phyloP scores from a whole-genome alignment of 257 asterid genomes.

The Gynochthodes officinalis region DNA sequence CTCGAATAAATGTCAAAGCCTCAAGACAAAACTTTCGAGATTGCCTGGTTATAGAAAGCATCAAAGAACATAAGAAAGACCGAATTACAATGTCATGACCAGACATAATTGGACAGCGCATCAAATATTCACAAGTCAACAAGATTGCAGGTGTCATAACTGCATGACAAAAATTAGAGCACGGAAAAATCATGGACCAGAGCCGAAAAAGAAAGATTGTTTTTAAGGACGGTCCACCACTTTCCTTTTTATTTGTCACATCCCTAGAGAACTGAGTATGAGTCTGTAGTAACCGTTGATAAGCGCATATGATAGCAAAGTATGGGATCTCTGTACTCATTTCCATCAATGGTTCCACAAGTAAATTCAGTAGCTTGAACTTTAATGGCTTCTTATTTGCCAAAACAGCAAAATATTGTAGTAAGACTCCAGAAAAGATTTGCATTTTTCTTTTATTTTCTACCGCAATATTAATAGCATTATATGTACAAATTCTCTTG shows the following conservation, averaged over 20 bases:
- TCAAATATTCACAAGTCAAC: conserved; percentile 83
- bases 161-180: conserved; percentile 91
- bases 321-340: conserved; percentile 91
- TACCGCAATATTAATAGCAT: conserved; percentile 76
- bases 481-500: conserved; percentile 70
- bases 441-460: conserved; percentile 93
- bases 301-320: conserved; percentile 97
- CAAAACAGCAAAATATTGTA: conserved; percentile 91
- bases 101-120: conserved; percentile 65
- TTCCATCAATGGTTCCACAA: conserved; percentile 87
- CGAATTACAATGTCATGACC: conserved; percentile 78
- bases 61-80: conserved; percentile 88
- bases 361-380: conserved; percentile 62
- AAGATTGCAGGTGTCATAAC: conserved; percentile 85
- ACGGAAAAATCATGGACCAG: conserved; percentile 94
- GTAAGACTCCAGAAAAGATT: conserved; percentile 76
- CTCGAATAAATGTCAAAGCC: conserved; percentile 67
- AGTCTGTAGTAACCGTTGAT: conserved; percentile 62
- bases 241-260: conserved; percentile 65
- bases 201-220: conserved; percentile 74
- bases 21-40: conserved; percentile 78
- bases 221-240: conserved; percentile 89
- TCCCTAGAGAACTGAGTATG: conserved; percentile 67
- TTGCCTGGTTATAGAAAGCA: conserved; percentile 61
- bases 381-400: conserved; percentile 70